phyloP scores from a whole-genome alignment of 2,329 filamentous ascomycete genomes.

The Microcera coccophila region DNA sequence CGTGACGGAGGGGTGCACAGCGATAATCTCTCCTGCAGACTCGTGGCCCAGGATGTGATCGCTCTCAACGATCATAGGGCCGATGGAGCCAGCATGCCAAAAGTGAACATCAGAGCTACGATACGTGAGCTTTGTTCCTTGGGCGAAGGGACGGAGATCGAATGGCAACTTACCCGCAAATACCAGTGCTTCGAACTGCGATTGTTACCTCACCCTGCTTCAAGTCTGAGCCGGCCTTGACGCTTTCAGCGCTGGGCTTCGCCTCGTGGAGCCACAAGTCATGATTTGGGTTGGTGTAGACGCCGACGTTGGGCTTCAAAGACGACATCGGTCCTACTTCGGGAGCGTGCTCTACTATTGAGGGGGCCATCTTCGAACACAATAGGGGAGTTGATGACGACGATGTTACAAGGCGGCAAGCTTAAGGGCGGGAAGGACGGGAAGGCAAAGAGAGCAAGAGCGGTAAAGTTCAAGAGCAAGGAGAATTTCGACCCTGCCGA shows the following conservation, averaged over 20 bases:
- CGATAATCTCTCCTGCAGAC: conserved; percentile 78
- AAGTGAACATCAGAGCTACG: conserved; percentile 88
- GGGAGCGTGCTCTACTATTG: conserved; percentile 29
- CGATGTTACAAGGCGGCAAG: conserved; percentile 8
- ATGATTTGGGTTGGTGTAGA: conserved; percentile 91
- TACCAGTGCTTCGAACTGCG: conserved; percentile 89
- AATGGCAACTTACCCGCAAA: conserved; percentile 68
- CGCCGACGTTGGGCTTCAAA: conserved; percentile 82
- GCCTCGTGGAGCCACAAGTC: conserved; percentile 85
- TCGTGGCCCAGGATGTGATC: conserved; percentile 95
- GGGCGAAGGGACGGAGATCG: not conserved
- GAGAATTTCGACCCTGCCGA: conserved; percentile 7
- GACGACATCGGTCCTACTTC: conserved; percentile 23
- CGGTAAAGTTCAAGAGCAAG: conserved; percentile 12
- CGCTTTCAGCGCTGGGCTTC: conserved; percentile 69
- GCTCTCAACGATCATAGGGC: conserved; percentile 86
- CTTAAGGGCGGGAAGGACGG: conserved; percentile 5
- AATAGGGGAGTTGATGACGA: conserved; percentile 6
- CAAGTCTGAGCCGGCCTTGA: conserved; percentile 63
- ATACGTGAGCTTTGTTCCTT: conserved; percentile 4
- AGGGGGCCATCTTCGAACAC: conserved; percentile 33
- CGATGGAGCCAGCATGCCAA: conserved; percentile 93
- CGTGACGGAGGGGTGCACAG: conserved; percentile 75
- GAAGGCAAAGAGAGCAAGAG: not conserved
- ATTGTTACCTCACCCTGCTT: conserved; percentile 82